Percentiles rank a stretch among this genome's conserved stretches.
Conservation (phyloP, 495 filamentous ascomycete species). For the Glutinoglossum americanum region DNA sequence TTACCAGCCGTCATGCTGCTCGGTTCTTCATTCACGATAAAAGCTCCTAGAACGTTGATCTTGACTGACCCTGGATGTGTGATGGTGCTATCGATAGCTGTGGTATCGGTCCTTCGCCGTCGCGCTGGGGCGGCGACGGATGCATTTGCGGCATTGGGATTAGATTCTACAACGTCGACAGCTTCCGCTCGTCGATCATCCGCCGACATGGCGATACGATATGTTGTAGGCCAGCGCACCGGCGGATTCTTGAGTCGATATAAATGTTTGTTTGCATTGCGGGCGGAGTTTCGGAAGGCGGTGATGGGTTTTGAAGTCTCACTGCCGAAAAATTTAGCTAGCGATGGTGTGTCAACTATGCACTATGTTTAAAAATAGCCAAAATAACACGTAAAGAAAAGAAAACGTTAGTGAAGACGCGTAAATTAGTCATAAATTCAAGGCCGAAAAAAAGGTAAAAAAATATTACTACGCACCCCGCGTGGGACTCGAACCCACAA, state of each 20-base stretch:
- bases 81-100: conserved; percentile 51
- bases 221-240: background rate
- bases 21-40: conserved; percentile 69
- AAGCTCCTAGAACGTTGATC: conserved; percentile 90
- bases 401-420: background rate
- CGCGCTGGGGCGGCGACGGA: background rate
- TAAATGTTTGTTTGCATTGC: background rate
- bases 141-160: background rate
- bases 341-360: background rate
- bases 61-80: conserved; percentile 64
- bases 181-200: background rate
- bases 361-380: no score
- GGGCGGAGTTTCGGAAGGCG: background rate
- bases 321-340: background rate
- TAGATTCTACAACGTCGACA: background rate
- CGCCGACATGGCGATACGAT: background rate
- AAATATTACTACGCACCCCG: conserved; percentile 10
- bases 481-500: conserved; percentile 24
- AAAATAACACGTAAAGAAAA: background rate
- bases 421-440: background rate
- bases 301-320: background rate
- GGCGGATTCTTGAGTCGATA: background rate
- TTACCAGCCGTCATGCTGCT: conserved; percentile 23
- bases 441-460: conserved; percentile 3
- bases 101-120: conserved; percentile 11